phyloP scores from a whole-genome alignment of 2,329 filamentous ascomycete genomes.

The Fusarium clavum region DNA sequence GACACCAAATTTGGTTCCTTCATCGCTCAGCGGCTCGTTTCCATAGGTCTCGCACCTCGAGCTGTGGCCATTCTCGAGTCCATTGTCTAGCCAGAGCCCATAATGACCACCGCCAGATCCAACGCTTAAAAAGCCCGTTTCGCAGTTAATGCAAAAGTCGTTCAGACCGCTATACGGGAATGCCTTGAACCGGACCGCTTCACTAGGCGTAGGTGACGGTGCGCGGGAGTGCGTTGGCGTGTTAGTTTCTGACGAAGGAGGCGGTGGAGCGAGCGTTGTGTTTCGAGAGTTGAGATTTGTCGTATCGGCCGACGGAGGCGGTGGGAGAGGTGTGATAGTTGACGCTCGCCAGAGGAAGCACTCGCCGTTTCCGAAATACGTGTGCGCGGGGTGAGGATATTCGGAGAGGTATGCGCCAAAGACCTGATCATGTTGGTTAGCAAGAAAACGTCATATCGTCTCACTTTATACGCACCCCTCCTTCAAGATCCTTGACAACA shows the following conservation, averaged over 20 bases:
- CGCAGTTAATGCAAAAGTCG: conserved; percentile 96
- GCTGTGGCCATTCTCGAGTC: conserved; percentile 85
- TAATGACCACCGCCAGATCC: conserved; percentile 92
- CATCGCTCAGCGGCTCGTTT: conserved; percentile 92
- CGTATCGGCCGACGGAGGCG: conserved; percentile 64
- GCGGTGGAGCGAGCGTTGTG: conserved; percentile 51
- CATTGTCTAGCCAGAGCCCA: conserved; percentile 92
- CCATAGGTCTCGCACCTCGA: conserved; percentile 90
- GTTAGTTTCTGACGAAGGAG: conserved; percentile 37
- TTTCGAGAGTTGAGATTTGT: conserved; percentile 58
- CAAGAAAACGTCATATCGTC: conserved; percentile 18
- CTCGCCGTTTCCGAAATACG: conserved; percentile 96
- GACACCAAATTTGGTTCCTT: conserved; percentile 91
- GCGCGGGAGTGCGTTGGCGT: conserved; percentile 45
- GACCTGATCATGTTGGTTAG: conserved; percentile 59
- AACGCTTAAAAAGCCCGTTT: conserved; percentile 84
- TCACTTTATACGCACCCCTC: conserved; percentile 68
- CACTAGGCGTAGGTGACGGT: conserved; percentile 65
- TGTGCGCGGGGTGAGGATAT: conserved; percentile 79
- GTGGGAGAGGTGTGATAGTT: conserved; percentile 64
- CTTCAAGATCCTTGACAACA: conserved; percentile 81
- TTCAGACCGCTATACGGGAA: conserved; percentile 97
- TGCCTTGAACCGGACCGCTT: conserved; percentile 92
- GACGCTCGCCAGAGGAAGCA: conserved; percentile 80
- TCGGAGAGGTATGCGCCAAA: conserved; percentile 97